Evolutionary conservation across 768 basidiomycete species (phyloP), one percentile per base, ranked within the genome.

Genomic region (Mrakia hoshinonis): DNA sequence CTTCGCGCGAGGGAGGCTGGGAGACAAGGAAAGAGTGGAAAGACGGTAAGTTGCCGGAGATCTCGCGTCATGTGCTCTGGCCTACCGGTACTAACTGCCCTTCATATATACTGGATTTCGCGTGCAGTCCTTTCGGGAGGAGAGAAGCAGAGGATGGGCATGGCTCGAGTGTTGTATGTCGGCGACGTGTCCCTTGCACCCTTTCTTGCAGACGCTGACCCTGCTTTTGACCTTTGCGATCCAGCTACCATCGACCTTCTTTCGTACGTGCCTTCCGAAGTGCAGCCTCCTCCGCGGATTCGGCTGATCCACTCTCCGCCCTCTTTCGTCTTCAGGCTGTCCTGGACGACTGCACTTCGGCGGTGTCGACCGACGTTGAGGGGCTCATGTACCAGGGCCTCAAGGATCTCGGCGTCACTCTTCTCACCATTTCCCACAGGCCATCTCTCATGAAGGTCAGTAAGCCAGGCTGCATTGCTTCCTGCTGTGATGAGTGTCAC

Each of bases 291-390:
- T n/a, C n/a, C n/a, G n/a, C n/a, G 43, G 15, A 43, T 6, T 15
- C 15, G 43, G 15, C 6, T 6, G 43, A 43, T 43, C 15, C 43
- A 7, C 43, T 43, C 43, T 43, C 15, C 15, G 43, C 43, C 43
- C 15, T 43, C 43, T 43, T 43, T 43, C 43, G 43, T 7, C 15
- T 15, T 7, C 43, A 43, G 43, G 43, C 78, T n/a, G 74, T 79
- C 31, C 70, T 78, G 4, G 60, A 77, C 89, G 93, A 98, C 77
- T 96, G 92, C 79, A 97, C 94, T 7, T 91, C 89, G 68, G 95
- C 94, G 0, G 92, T 98, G 12, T 94, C 92, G 15, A 91, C 90
- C 73, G 95, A 98, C 77, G 93, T 97, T 26, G 94, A 98, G 78
- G 93, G 93, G 0, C 83, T 86, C 74, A 93, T 98, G 91, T 98